Evolutionary conservation across 2,329 filamentous ascomycete species (phyloP).

Genomic region (Alternaria infectoria): DNA sequence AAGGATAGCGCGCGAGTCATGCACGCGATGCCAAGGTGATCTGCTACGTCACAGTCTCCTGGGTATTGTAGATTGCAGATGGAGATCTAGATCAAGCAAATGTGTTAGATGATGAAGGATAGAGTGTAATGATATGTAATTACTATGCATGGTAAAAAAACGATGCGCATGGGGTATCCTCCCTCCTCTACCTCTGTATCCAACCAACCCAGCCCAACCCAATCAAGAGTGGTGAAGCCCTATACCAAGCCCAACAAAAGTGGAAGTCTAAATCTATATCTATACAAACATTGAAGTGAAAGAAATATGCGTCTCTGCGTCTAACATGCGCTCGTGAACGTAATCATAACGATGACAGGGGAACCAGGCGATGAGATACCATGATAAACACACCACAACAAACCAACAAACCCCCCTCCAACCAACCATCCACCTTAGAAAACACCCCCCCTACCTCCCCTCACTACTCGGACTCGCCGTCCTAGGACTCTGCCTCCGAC

Average conservation of each 20-base stretch:
- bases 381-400: neutral
- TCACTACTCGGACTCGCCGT: slow-evolving; percentile 29
- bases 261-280: neutral
- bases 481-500: slow-evolving; percentile 31
- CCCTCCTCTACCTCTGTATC: neutral
- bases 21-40: neutral
- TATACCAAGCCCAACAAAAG: neutral
- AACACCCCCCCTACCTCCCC: slow-evolving; percentile 21
- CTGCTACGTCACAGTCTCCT: neutral
- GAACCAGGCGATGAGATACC: too few relatives aligned
- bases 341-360: neutral
- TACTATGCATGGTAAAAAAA: neutral
- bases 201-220: neutral
- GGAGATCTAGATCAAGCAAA: neutral
- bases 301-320: neutral
- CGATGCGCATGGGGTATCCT: neutral
- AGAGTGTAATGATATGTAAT: neutral
- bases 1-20: too few relatives aligned
- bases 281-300: neutral
- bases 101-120: neutral
- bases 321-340: neutral
- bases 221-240: neutral
- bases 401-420: neutral
- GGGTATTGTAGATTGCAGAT: neutral
- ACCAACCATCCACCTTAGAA: neutral